Base-by-base conservation (phyloP, 1,284 basidiomycete species). In the Mycena sp. region DNA sequence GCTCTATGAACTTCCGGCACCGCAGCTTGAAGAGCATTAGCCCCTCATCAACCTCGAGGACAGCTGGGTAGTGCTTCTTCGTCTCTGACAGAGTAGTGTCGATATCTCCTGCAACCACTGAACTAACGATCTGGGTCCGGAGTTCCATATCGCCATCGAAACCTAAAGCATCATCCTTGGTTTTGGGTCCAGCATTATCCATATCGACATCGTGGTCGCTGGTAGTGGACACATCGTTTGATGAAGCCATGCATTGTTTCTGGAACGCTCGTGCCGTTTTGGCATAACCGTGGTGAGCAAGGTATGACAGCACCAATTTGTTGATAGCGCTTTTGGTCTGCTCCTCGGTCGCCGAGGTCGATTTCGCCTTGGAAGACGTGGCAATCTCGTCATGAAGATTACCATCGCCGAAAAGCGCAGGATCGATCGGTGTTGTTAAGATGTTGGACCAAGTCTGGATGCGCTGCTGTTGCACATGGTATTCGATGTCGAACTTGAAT, bases 401-500 rank as follows among this genome's bases (percentile, higher is more conserved):
- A 32, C 71, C 73, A 72, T 56, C 72, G 71, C 62, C 43, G 32
- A 82, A 62, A 11, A 81, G 66, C 14, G 73, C 72, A 16, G 76
- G 67, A 67, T 78, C 71, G 11, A 89, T 75, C 4, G 83, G 80
- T 0, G 84, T 87, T 29, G 76, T 76, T 69, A 90, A 83, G 51
- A 93, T 89, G 54, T 81, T 83, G 12, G 77, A 76, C 91, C 91
- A 93, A 1, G 85, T 84, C 11, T 74, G 75, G 62, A 87, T 85
- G 54, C 86, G 84, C 68, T 85, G 85, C 64, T 88, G 86, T 66
- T 87, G 85, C 28, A 92, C 90, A 71, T 95, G 87, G 56, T 88
- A 85, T 60, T 93, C 90, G 72, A 98, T 96, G 74, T 96, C 94
- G 74, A 88, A 98, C 70, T 81, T 84, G 85, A 98, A 98, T 1